Percentiles rank a stretch among this genome's conserved stretches.
phyloP scores from a whole-genome alignment of 306 rosid species.

The Psophocarpus tetragonolobus region DNA sequence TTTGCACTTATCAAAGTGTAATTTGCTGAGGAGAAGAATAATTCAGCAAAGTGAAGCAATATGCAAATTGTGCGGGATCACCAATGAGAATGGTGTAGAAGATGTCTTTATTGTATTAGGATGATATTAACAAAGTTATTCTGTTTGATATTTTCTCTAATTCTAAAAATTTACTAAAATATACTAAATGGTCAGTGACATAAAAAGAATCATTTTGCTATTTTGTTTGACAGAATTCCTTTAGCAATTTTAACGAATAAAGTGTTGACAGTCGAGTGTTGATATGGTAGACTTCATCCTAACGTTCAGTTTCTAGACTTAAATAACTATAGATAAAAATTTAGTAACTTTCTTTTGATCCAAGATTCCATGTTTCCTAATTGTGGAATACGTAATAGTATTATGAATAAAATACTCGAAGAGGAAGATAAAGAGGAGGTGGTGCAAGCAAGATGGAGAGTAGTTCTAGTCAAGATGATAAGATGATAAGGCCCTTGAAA shows the following conservation, averaged over 20 bases:
- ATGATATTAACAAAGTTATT: conserved; percentile 9
- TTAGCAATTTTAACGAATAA: too few species aligned
- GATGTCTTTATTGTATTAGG: conserved; percentile 28
- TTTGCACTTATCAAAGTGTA: too few species aligned
- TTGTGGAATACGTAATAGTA: neutral
- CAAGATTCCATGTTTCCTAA: conserved; percentile 18
- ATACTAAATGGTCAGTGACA: neutral
- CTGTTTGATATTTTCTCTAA: conserved; percentile 27
- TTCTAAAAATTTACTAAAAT: neutral
- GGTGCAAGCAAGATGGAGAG: conserved; percentile 68
- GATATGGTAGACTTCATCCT: conserved; percentile 14
- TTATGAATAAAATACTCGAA: conserved; percentile 51
- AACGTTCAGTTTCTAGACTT: conserved; percentile 15
- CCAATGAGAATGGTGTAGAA: too few species aligned
- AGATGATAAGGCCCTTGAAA: conserved; percentile 71
- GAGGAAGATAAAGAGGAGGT: conserved; percentile 79
- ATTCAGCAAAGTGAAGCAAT: too few species aligned
- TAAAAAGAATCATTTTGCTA: neutral
- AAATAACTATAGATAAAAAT: conserved; percentile 1
- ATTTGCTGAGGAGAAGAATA: too few species aligned
- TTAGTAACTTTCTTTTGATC: conserved; percentile 26
- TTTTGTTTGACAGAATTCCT: neutral
- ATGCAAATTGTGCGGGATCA: too few species aligned
- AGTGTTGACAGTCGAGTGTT: conserved; percentile 20
- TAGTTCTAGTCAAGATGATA: conserved; percentile 47